A percentile compares a stretch with the other conserved stretches of the same genome.
Evolutionary conservation across 371 early-diverging fungal genomes (phyloP).

Genomic region (Haplosporangium sp.): DNA sequence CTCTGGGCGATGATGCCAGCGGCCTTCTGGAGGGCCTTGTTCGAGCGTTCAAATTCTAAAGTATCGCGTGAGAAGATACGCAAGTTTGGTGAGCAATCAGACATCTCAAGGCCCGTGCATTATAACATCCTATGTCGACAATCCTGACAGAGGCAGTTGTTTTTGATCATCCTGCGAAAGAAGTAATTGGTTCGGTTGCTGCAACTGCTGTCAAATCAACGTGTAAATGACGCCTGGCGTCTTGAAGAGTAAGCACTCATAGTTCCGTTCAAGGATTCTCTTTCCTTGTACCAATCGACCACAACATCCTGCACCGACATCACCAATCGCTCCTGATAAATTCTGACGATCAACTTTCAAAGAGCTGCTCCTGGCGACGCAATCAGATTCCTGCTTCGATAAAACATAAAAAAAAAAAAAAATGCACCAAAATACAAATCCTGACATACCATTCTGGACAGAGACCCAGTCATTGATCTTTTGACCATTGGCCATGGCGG

Average conservation of each 20-base stretch:
- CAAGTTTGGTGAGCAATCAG: neutral
- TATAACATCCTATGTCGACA: no score
- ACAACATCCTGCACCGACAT: neutral
- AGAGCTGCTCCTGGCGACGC: no score
- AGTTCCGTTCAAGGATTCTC: neutral
- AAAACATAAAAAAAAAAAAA: neutral
- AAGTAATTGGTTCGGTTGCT: no score
- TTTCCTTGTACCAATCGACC: neutral
- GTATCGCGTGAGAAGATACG: neutral
- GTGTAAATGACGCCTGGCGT: neutral
- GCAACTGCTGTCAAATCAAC: neutral
- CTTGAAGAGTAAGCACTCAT: no score
- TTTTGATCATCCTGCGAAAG: no score
- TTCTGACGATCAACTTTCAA: neutral
- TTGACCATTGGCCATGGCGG: constrained; percentile 77
- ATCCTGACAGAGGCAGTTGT: no score
- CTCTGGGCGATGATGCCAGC: constrained; percentile 72
- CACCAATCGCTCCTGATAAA: no score
- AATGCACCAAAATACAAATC: neutral
- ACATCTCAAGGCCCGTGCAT: no score
- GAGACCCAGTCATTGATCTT: constrained; percentile 93
- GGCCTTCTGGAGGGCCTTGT: constrained; percentile 78
- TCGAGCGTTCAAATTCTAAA: constrained; percentile 90
- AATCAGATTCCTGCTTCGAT: no score
- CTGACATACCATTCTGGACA: constrained; percentile 76